These are phyloP conservation scores for Coffea canephora DNA, from an alignment of 257 asterid genomes.

Conservation along the genomic window DNA sequence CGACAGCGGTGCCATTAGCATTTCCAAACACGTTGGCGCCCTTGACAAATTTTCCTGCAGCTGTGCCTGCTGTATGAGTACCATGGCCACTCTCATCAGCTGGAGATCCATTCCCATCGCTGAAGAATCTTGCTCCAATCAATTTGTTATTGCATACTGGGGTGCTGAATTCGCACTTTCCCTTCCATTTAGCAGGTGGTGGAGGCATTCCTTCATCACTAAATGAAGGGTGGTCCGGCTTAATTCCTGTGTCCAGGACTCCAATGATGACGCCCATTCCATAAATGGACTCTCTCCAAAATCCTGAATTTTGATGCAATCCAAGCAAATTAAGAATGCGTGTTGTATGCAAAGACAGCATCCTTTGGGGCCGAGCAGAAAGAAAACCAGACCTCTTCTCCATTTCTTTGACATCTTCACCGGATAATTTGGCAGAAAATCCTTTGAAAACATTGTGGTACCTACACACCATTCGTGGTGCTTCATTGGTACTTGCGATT, in stretches of 20 bases:
- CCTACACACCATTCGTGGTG: too few species aligned
- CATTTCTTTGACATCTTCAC: too few species aligned
- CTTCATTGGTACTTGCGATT: too few species aligned
- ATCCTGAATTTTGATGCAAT: conserved; percentile 3
- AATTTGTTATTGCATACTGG: conserved; percentile 9
- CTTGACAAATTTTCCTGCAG: conserved; percentile 16
- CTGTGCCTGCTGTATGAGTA: conserved; percentile 7
- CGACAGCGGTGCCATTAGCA: conserved; percentile 20
- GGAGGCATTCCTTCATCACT: background rate
- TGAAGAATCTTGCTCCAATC: conserved; percentile 6
- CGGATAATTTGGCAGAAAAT: too few species aligned
- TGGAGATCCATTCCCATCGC: background rate
- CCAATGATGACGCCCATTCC: background rate
- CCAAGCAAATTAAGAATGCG: conserved; percentile 7
- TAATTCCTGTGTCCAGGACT: conserved; percentile 3
- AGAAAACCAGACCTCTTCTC: background rate
- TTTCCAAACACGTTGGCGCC: conserved; percentile 16
- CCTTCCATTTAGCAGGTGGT: conserved; percentile 17
- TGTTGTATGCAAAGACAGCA: conserved; percentile 5
- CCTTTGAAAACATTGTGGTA: too few species aligned
- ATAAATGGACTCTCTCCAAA: background rate
- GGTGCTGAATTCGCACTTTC: conserved; percentile 5
- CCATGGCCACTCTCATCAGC: conserved; percentile 10
- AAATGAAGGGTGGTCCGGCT: conserved; percentile 12
- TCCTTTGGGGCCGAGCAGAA: background rate